Conservation (phyloP, 2,329 filamentous ascomycete genomes). For the Magnaporthales sp. region DNA sequence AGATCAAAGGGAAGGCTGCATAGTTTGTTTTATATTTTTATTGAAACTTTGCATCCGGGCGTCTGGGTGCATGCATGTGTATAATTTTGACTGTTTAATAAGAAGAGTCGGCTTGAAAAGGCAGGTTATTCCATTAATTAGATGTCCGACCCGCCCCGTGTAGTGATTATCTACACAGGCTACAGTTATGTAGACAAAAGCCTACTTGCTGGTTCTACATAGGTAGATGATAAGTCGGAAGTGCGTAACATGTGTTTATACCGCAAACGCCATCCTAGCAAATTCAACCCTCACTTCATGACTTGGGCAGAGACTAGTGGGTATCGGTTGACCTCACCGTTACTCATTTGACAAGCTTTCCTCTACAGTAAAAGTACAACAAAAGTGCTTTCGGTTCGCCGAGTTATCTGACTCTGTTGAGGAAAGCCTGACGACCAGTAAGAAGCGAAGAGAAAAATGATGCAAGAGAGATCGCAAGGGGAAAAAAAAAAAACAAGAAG, state of each 20-base stretch:
- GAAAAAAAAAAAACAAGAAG: not conserved
- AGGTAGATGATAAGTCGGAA: no score
- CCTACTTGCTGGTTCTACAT: not conserved
- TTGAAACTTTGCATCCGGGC: not conserved
- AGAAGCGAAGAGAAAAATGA: not conserved
- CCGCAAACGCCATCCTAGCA: no score
- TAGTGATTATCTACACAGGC: not conserved
- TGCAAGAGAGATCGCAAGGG: not conserved
- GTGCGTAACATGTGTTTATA: no score
- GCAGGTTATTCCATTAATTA: not conserved
- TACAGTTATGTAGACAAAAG: not conserved
- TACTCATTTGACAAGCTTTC: not conserved
- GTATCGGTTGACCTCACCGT: not conserved
- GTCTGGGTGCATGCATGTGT: no score
- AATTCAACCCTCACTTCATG: not conserved
- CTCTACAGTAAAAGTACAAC: not conserved
- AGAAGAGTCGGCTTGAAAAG: not conserved
- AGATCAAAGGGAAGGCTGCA: constrained; percentile 27
- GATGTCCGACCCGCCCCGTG: not conserved
- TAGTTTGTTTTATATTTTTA: not conserved
- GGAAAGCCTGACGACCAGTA: not conserved
- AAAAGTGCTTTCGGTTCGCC: not conserved
- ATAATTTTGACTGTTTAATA: not conserved
- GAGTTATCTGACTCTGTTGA: not conserved
- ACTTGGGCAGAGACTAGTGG: not conserved